Evolutionary conservation across 2,329 filamentous ascomycete genomes (phyloP).

Genomic region (Daldinia eschscholtzii): DNA sequence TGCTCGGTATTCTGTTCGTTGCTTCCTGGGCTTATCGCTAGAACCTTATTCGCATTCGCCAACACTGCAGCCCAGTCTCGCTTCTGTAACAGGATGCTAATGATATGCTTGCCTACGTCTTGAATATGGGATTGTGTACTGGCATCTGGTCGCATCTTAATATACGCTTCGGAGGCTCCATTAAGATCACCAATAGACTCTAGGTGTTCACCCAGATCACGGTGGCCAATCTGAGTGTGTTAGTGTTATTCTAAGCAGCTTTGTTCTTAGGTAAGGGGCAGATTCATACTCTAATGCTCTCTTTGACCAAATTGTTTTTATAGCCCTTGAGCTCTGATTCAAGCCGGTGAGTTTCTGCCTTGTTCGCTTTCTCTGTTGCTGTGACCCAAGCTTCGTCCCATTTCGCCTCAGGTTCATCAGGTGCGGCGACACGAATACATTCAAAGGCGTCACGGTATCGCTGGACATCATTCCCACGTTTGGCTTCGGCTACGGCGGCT

Average conservation of each 20-base stretch:
- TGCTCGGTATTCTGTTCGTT: conserved; percentile 63
- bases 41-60: conserved; percentile 73
- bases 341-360: conserved; percentile 78
- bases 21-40: conserved; percentile 58
- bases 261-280: neutral
- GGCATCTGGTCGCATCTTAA: conserved; percentile 90
- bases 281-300: conserved; percentile 84
- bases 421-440: conserved; percentile 72
- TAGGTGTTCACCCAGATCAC: conserved; percentile 88
- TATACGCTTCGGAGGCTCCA: conserved; percentile 81
- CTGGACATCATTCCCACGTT: conserved; percentile 77
- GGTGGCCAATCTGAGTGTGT: conserved; percentile 84
- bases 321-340: conserved; percentile 90
- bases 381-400: conserved; percentile 83
- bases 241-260: conserved; percentile 17
- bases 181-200: conserved; percentile 81
- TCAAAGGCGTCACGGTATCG: conserved; percentile 78
- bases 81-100: conserved; percentile 80
- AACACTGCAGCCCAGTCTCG: conserved; percentile 80
- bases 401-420: conserved; percentile 74
- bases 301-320: conserved; percentile 97
- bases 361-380: conserved; percentile 73
- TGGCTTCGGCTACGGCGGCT: conserved; percentile 80
- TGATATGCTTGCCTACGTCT: conserved; percentile 83
- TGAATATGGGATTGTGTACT: conserved; percentile 85